Conservation (phyloP, 169 alveolate species). For the Plasmodium gallinaceum region DNA sequence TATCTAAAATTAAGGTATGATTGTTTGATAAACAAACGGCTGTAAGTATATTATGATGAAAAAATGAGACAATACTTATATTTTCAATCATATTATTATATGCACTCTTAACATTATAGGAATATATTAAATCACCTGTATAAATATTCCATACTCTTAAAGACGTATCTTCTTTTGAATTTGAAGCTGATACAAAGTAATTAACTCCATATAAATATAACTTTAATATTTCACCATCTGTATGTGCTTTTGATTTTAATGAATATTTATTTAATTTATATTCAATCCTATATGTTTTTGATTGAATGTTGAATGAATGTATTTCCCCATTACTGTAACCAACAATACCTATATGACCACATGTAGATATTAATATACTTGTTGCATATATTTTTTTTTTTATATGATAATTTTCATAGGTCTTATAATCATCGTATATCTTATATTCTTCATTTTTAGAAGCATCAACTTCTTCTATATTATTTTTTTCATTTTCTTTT, state of each 20-base stretch:
- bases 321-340: slow-evolving; percentile 93
- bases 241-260: slow-evolving; percentile 56
- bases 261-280: slow-evolving; percentile 72
- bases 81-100: background rate
- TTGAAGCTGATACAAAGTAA: slow-evolving; percentile 63
- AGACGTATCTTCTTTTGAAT: slow-evolving; percentile 27
- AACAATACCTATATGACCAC: slow-evolving; percentile 95
- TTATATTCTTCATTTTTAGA: slow-evolving; percentile 88
- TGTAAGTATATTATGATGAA: slow-evolving; percentile 52
- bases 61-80: slow-evolving; percentile 25
- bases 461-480: slow-evolving; percentile 61
- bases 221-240: slow-evolving; percentile 48
- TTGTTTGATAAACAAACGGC: slow-evolving; percentile 62
- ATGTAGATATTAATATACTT: slow-evolving; percentile 90
- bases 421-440: slow-evolving; percentile 86
- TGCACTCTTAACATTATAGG: slow-evolving; percentile 34
- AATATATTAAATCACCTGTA: slow-evolving; percentile 39
- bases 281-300: slow-evolving; percentile 51
- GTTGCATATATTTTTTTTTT: slow-evolving; percentile 81
- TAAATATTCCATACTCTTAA: slow-evolving; percentile 67
- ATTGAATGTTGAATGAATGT: slow-evolving; percentile 93
- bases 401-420: slow-evolving; percentile 18
- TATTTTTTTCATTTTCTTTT: slow-evolving; percentile 43
- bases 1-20: slow-evolving; percentile 35
- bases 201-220: slow-evolving; percentile 44